These are phyloP conservation scores for Geotrichum bryndzae DNA, from an alignment of 1,139 yeast genomes.

Conservation along the genomic window DNA sequence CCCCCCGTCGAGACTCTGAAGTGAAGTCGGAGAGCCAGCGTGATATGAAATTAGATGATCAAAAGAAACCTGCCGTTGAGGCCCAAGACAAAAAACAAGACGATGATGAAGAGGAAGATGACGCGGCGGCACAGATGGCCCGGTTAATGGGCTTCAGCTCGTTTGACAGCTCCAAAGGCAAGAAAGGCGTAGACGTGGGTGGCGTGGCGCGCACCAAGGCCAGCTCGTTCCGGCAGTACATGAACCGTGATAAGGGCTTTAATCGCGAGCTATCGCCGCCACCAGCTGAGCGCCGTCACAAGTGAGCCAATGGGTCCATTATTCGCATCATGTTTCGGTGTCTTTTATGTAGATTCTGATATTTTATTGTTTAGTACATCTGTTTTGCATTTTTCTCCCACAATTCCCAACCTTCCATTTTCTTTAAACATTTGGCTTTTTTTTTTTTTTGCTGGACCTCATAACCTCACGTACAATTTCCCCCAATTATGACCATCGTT, in stretches of 20 bases:
- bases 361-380: background rate
- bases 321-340: background rate
- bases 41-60: conserved; percentile 24
- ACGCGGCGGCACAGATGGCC: conserved; percentile 31
- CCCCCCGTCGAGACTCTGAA: background rate
- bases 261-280: conserved; percentile 55
- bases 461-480: background rate
- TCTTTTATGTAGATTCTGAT: background rate
- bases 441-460: background rate
- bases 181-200: conserved; percentile 45
- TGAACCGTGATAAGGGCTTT: conserved; percentile 59
- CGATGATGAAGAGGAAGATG: conserved; percentile 20
- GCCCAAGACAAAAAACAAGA: conserved; percentile 29
- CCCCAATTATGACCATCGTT: background rate
- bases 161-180: conserved; percentile 57
- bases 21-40: background rate
- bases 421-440: background rate
- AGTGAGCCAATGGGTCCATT: background rate
- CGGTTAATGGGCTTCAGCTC: conserved; percentile 61
- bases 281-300: conserved; percentile 16
- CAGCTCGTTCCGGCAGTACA: conserved; percentile 56
- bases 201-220: conserved; percentile 40
- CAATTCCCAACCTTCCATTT: background rate
- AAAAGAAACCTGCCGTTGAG: conserved; percentile 18
- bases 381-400: background rate